Evolutionary conservation across 768 basidiomycete species (phyloP).

Genomic region (Suillus sp.): DNA sequence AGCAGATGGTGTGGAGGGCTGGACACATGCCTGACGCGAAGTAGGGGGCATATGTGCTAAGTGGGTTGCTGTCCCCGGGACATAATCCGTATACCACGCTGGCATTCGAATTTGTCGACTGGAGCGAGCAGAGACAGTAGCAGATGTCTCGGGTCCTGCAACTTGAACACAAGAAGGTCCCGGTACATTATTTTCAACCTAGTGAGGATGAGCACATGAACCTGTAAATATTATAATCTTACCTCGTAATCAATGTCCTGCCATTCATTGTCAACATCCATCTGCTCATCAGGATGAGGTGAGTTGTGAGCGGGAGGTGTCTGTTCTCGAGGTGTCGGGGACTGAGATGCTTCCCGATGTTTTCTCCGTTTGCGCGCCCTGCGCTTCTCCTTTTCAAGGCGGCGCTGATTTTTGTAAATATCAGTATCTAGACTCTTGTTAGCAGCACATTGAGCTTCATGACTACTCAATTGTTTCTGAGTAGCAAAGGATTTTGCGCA

Average conservation of each 20-base stretch:
- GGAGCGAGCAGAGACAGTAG: background rate
- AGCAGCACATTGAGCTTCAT: conserved; percentile 2
- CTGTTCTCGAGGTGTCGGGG: no score
- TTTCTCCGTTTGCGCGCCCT: no score
- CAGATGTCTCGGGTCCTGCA: background rate
- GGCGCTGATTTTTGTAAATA: background rate
- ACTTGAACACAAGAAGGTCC: no score
- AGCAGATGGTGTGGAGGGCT: background rate
- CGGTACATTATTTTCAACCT: no score
- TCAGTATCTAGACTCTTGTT: background rate
- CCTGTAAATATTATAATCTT: no score
- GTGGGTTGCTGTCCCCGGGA: conserved; percentile 2
- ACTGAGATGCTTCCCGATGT: no score
- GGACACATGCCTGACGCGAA: background rate
- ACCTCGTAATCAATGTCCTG: no score
- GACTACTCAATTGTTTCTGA: background rate
- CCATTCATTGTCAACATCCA: no score
- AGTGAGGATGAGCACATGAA: no score
- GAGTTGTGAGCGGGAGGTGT: no score
- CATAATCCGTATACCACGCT: background rate
- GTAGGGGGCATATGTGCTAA: background rate
- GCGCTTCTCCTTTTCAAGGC: background rate
- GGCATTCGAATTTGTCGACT: background rate
- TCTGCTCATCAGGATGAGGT: no score
- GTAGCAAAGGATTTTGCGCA: background rate